These are phyloP conservation scores for Trypanosoma mega DNA, from an alignment of 208 protist genomes.

Conservation along the genomic window DNA sequence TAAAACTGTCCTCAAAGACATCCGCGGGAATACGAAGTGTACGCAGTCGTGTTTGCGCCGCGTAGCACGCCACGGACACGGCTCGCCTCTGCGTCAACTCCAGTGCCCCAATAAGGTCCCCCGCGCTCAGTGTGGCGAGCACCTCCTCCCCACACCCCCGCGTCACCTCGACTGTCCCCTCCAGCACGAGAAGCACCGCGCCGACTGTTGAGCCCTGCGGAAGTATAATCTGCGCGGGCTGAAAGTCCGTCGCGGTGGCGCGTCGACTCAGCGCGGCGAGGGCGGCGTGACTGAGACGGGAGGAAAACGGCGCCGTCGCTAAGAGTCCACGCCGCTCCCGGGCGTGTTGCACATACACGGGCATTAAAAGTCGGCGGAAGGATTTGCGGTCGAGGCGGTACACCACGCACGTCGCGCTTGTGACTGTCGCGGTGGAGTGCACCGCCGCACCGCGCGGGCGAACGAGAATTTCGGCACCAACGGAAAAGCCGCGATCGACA, in stretches of 20 bases:
- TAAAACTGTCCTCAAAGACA: constrained; percentile 7
- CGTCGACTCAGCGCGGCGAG: constrained; percentile 1
- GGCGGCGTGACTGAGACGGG: not conserved
- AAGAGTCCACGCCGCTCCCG: not conserved
- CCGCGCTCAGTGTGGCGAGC: not conserved
- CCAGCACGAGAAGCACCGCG: not conserved
- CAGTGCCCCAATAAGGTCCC: constrained; percentile 10
- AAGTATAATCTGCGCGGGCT: constrained; percentile 5
- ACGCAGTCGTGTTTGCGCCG: not conserved
- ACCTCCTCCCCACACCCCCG: not conserved
- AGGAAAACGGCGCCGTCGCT: not conserved
- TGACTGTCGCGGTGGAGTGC: constrained; percentile 3
- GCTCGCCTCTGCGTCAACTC: constrained; percentile 1
- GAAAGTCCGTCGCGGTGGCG: not conserved
- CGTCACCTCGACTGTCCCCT: constrained; percentile 10
- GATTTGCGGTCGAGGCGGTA: constrained; percentile 14
- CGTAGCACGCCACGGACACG: constrained; percentile 7
- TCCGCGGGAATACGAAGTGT: constrained; percentile 6
- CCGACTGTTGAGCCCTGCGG: not conserved
- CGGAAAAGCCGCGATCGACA: not conserved
- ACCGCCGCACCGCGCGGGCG: not conserved
- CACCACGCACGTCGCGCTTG: constrained; percentile 2
- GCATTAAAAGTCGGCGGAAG: constrained; percentile 11
- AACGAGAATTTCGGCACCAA: constrained; percentile 4
- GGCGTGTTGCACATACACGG: not conserved